phyloP scores from a whole-genome alignment of 352 stramenopile species.

The Pythium rishiriense region DNA sequence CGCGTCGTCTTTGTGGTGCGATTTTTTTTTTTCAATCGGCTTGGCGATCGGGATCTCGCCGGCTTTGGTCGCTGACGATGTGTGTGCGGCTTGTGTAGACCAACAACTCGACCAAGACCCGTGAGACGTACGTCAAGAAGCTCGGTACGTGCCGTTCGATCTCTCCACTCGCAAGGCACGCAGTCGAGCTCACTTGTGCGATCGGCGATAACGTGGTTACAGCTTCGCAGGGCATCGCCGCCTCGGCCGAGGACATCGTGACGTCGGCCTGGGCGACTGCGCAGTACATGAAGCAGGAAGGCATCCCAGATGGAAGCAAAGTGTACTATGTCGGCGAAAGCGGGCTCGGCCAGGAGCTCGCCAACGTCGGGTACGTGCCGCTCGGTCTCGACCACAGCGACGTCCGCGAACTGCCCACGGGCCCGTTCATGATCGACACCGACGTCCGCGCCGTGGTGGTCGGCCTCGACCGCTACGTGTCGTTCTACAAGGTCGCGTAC shows the following conservation, averaged over 20 bases:
- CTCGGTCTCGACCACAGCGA: constrained; percentile 72
- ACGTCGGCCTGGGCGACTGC: constrained; percentile 82
- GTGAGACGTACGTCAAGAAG: constrained; percentile 83
- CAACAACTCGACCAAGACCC: constrained; percentile 85
- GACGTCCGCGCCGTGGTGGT: constrained; percentile 78
- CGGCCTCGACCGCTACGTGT: constrained; percentile 63
- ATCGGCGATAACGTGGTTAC: not conserved
- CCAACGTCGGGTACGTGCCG: constrained; percentile 61
- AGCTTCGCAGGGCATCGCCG: constrained; percentile 77
- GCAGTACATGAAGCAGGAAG: constrained; percentile 77
- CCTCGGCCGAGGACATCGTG: constrained; percentile 75
- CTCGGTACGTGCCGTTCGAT: constrained; percentile 50
- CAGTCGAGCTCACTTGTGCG: not conserved
- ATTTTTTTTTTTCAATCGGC: not conserved
- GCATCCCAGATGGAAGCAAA: constrained; percentile 58
- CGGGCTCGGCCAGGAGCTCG: constrained; percentile 67
- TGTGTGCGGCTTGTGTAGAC: constrained; percentile 37
- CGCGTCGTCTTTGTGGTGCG: constrained; percentile 81
- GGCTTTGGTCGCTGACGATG: not conserved
- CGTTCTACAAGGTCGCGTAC: constrained; percentile 87
- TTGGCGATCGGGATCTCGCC: not conserved
- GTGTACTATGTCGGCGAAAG: constrained; percentile 80
- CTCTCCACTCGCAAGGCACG: not conserved
- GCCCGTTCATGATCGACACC: constrained; percentile 64
- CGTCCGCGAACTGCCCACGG: constrained; percentile 55